Evolutionary conservation across 2,329 filamentous ascomycete genomes (phyloP).

Genomic region (Parafenestella ontariensis): DNA sequence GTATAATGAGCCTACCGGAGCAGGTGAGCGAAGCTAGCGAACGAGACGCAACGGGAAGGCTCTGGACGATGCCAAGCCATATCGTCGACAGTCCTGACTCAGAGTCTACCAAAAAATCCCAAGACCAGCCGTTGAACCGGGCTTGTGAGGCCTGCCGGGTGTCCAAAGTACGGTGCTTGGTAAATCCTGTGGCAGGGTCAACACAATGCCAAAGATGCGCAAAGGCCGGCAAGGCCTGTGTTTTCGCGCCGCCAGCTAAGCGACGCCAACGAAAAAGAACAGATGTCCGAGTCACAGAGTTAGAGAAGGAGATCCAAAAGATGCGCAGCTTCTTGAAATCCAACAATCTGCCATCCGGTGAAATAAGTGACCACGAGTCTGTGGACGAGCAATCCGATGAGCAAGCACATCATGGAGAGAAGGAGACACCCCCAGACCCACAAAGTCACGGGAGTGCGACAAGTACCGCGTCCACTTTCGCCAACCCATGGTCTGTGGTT

Average conservation of each 20-base stretch:
- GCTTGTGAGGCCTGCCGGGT: slow-evolving; percentile 47
- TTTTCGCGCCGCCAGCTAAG: slow-evolving; percentile 48
- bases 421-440: slow-evolving; percentile 19
- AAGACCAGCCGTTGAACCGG: slow-evolving; percentile 43
- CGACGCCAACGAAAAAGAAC: slow-evolving; percentile 46
- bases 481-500: slow-evolving; percentile 13
- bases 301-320: slow-evolving; percentile 46
- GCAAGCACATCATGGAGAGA: slow-evolving; percentile 17
- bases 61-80: slow-evolving; percentile 23
- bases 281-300: slow-evolving; percentile 46
- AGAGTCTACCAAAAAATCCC: slow-evolving; percentile 25
- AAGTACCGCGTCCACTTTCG: slow-evolving; percentile 11
- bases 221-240: slow-evolving; percentile 39
- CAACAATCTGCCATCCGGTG: slow-evolving; percentile 29
- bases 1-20: slow-evolving; percentile 14
- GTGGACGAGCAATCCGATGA: slow-evolving; percentile 36
- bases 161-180: slow-evolving; percentile 46
- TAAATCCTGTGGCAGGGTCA: slow-evolving; percentile 32
- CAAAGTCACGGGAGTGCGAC: slow-evolving; percentile 18
- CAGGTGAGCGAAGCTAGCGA: slow-evolving; percentile 11
- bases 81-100: slow-evolving; percentile 19
- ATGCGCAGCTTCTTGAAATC: slow-evolving; percentile 42
- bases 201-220: slow-evolving; percentile 46
- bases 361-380: slow-evolving; percentile 37
- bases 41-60: slow-evolving; percentile 7